Conservation (phyloP, 2,329 filamentous ascomycete genomes). For the Epichloe festucae region DNA sequence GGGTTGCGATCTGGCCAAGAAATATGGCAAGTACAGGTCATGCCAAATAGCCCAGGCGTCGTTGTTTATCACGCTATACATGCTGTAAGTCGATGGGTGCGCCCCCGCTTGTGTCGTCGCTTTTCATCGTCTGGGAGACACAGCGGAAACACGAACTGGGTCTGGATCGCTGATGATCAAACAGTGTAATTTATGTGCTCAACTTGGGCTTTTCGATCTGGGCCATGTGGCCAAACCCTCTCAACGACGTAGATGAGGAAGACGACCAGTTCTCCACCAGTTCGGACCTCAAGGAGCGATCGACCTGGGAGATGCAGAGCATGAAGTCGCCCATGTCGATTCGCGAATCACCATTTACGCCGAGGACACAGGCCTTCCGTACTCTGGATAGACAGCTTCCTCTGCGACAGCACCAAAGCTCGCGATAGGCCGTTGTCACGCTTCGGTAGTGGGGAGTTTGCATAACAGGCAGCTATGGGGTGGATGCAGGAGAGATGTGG, state of each 20-base stretch:
- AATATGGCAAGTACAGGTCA: constrained; percentile 38
- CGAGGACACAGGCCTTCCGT: constrained; percentile 55
- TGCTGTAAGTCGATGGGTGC: constrained; percentile 44
- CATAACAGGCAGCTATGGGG: neutral
- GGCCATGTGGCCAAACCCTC: constrained; percentile 43
- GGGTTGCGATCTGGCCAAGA: constrained; percentile 48
- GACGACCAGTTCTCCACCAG: constrained; percentile 26
- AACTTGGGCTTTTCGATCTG: constrained; percentile 48
- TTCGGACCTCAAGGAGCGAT: constrained; percentile 26
- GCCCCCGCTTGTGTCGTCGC: neutral
- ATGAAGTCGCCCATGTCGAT: constrained; percentile 25
- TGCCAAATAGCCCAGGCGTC: constrained; percentile 57
- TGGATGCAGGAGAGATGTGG: neutral
- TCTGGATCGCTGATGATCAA: neutral
- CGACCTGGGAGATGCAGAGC: constrained; percentile 45
- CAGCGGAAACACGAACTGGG: neutral
- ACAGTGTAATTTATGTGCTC: constrained; percentile 45
- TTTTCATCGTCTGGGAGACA: neutral
- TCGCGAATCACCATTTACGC: constrained; percentile 40
- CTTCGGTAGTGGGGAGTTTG: neutral
- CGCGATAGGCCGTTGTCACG: neutral
- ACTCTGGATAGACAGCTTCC: constrained; percentile 46
- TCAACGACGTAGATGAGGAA: constrained; percentile 34
- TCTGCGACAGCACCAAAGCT: constrained; percentile 24
- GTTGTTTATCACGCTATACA: constrained; percentile 50